Evolutionary conservation across 2,329 filamentous ascomycete species (phyloP), one percentile per base, ranked within the genome.

Genomic region (Colletotrichum navitas): DNA sequence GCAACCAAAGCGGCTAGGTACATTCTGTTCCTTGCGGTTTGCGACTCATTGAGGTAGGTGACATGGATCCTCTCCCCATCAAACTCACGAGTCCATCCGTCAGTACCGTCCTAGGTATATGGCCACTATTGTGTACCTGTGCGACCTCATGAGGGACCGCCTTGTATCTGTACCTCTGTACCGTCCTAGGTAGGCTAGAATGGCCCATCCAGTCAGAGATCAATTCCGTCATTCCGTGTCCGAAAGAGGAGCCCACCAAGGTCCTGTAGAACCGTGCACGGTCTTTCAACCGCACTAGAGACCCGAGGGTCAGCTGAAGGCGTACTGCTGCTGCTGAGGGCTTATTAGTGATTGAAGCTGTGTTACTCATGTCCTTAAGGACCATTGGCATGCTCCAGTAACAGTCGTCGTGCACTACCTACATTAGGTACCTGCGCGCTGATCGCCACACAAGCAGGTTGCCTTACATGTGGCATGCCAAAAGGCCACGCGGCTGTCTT

Each of bases 201-300:
- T 56, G 66, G 39, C 14, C 65, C 34, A 45, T 39, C 68, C 68
- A 71, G 65, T 71, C 52, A 68, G 54, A 68, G 36, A 66, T 45
- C 54, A 56, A 71, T 73, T 66, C 71, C 73, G 68, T 72, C 61
- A 73, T 73, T 71, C 68, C 73, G 71, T 61, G 58, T 56, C 58
- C 66, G 60, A 65, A 71, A 59, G 41, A 60, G 66, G 63, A 47
- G 24, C 58, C 49, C 41, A 47, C 56, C 41, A 54, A 39, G 58
- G 39, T 45, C 21, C 36, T 10, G 41, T 32, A 18, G 39, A 29
- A 55, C 65, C 29, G 26, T 71, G 63, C 63, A 55, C 63, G 51
- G 56, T 34, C 56, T 71, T 51, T 43, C 56, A 49, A 34, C 65
- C 41, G 49, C 29, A 52, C 32, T 49, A 14, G 34, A 55, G 54